Evolutionary conservation across 2,329 filamentous ascomycete genomes (phyloP).

Genomic region (Trichoderma simmonsii): DNA sequence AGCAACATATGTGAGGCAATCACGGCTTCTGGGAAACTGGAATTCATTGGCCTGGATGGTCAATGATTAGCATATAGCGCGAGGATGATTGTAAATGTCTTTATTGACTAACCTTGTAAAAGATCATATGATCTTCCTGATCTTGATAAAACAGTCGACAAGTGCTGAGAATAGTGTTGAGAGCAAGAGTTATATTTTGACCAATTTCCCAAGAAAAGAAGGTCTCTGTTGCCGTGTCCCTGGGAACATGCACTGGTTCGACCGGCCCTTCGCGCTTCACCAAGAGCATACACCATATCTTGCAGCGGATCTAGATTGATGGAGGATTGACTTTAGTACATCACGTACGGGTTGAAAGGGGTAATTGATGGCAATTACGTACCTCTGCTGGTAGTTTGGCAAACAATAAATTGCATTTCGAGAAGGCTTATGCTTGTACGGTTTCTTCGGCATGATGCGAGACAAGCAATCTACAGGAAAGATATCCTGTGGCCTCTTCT

Average conservation of each 20-base stretch:
- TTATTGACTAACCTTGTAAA: background rate
- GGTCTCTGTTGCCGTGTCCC: background rate
- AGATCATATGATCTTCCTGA: background rate
- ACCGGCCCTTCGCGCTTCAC: background rate
- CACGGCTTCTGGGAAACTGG: background rate
- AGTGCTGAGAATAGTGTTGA: no score
- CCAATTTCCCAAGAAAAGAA: background rate
- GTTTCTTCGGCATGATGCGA: background rate
- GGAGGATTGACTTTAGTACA: background rate
- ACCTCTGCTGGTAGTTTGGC: background rate
- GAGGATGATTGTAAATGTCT: no score
- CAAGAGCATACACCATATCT: background rate
- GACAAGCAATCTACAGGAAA: background rate
- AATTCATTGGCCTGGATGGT: background rate
- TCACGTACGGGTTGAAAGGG: background rate
- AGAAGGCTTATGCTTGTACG: background rate
- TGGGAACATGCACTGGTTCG: background rate
- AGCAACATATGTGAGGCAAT: background rate
- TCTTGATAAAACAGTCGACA: slow-evolving; percentile 1
- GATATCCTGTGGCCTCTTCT: background rate
- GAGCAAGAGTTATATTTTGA: background rate
- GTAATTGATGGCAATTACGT: background rate
- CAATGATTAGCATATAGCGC: background rate
- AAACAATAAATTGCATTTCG: background rate
- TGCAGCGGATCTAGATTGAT: background rate